Base-by-base conservation (phyloP, 257 asterid species). In the Nemophila menziesii region DNA sequence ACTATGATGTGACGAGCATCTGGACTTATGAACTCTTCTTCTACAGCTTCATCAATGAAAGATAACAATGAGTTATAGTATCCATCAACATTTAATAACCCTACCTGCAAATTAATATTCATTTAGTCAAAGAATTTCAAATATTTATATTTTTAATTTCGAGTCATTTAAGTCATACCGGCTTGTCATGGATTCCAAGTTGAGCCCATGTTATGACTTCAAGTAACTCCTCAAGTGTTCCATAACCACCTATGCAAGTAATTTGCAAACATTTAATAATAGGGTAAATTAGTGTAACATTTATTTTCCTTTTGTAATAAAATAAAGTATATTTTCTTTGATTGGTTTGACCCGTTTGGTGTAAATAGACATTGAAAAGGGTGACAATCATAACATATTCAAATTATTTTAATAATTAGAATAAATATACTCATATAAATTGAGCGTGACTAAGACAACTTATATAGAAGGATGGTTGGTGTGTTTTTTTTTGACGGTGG, bases 171-270 rank as follows among this genome's bases (percentile, higher is more conserved):
- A 22, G 9, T n/a, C n/a, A n/a, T 87, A 87, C 97, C 75, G 97
- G 97, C 69, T 87, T 87, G 52, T 87, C 93, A 54, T 87, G 95
- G 60, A 87, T 87, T 39, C 97, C 97, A 19, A 87, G 97, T 53
- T 87, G 97, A 40, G 97, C 95, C 97, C 97, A 87, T 3, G 97
- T 87, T 71, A 87, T 87, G 36, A 83, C 97, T 70, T 87, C 97
- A 20, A 87, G 93, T 51, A 87, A 60, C 63, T 87, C 95, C 83
- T 87, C 97, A 38, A 87, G 75, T 20, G 97, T 87, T 48, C 97
- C 97, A 80, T 87, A 87, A 42, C 97, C 97, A 60, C 97, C 97
- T 87, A 74, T 33, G 56, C 33, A 19, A 39, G 26, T 39, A 45
- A 8, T 43, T 41, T 14, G 1, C 20, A 10, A 8, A 19, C 15